Evolutionary conservation across 1,284 basidiomycete genomes (phyloP).

Genomic region (Neonothopanus nambi): DNA sequence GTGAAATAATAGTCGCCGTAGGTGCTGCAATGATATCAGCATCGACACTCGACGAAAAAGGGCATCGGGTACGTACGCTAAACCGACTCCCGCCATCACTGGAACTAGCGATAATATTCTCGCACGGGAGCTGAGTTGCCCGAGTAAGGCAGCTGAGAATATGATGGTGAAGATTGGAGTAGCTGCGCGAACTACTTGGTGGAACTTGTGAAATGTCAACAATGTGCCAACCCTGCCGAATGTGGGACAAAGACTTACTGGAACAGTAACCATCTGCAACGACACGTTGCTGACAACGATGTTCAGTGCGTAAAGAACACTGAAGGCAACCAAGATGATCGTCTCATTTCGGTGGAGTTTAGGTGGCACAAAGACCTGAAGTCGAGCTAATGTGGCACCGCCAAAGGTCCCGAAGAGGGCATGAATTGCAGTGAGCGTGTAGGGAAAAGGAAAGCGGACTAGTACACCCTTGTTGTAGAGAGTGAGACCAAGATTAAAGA

Average conservation of each 20-base stretch:
- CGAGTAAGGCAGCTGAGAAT: constrained; percentile 64
- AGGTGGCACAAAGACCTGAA: constrained; percentile 63
- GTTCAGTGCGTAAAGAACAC: constrained; percentile 86
- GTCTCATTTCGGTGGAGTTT: constrained; percentile 58
- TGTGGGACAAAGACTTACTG: constrained; percentile 53
- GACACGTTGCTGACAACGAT: constrained; percentile 92
- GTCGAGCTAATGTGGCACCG: constrained; percentile 65
- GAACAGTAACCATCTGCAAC: constrained; percentile 85
- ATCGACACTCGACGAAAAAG: too few relatives aligned
- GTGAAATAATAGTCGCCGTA: constrained; percentile 93
- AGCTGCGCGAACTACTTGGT: constrained; percentile 92
- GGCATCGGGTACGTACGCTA: constrained; percentile 67
- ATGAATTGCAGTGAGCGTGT: constrained; percentile 86
- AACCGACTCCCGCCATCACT: constrained; percentile 87
- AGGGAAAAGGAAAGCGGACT: constrained; percentile 89
- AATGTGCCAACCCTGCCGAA: not conserved
- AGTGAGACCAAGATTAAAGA: constrained; percentile 87
- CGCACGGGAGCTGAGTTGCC: constrained; percentile 47
- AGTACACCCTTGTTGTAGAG: constrained; percentile 92
- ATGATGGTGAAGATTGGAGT: constrained; percentile 89
- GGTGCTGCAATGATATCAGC: constrained; percentile 49
- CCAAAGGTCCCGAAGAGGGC: constrained; percentile 83
- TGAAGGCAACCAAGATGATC: constrained; percentile 74
- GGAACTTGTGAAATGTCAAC: constrained; percentile 60
- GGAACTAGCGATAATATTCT: constrained; percentile 81